Conservation (phyloP, 1,284 basidiomycete species). For the Apiotrichum brassicae region DNA sequence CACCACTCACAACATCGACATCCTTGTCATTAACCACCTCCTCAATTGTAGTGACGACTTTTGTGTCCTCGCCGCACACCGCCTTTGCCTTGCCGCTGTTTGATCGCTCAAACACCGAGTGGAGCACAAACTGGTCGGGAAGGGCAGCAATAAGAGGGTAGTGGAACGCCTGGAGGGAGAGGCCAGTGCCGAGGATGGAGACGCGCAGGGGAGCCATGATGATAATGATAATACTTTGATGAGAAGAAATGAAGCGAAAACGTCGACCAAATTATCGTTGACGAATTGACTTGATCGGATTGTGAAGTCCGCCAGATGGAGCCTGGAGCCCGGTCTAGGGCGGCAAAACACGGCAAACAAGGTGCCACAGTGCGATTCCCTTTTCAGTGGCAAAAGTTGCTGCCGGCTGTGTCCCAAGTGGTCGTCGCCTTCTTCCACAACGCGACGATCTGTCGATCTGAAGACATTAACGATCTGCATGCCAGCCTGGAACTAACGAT, state of each 20-base stretch:
- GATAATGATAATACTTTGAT: neutral
- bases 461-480: too few species aligned
- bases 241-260: neutral
- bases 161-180: constrained; percentile 70
- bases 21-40: constrained; percentile 43
- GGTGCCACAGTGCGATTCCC: too few species aligned
- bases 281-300: too few species aligned
- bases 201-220: constrained; percentile 55
- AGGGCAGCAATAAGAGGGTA: constrained; percentile 68
- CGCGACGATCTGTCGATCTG: too few species aligned
- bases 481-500: too few species aligned
- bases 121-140: constrained; percentile 64
- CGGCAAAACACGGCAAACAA: too few species aligned
- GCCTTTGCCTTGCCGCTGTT: constrained; percentile 27
- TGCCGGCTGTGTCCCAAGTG: too few species aligned
- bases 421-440: too few species aligned
- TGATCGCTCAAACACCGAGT: constrained; percentile 54
- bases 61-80: constrained; percentile 31
- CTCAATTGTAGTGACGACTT: constrained; percentile 42
- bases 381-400: too few species aligned
- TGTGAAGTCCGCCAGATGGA: too few species aligned
- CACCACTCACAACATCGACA: constrained; percentile 44
- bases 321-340: too few species aligned
- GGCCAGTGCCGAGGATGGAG: constrained; percentile 67
- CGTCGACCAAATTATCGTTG: too few species aligned